Conservation (phyloP, 2,329 filamentous ascomycete species). For the Arthrobotrys conoides region DNA sequence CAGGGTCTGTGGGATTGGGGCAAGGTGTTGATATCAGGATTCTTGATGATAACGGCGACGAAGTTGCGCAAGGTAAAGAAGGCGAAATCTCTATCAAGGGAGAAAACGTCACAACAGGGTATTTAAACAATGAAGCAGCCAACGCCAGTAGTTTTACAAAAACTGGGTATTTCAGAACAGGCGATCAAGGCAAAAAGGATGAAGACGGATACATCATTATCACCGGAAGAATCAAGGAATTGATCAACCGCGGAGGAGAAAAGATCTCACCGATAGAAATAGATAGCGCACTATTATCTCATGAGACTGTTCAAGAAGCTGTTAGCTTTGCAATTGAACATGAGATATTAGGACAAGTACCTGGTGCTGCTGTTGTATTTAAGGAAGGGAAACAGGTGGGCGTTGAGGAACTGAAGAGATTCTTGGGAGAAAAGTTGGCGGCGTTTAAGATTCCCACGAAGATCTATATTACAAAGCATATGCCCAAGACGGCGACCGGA, state of each 20-base stretch:
- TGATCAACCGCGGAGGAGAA: slow-evolving; percentile 91
- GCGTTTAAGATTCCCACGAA: slow-evolving; percentile 90
- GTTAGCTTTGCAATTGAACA: slow-evolving; percentile 87
- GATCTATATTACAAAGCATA: slow-evolving; percentile 85
- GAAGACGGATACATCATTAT: slow-evolving; percentile 86
- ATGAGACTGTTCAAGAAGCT: slow-evolving; percentile 81
- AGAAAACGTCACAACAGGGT: slow-evolving; percentile 86
- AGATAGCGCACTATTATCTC: slow-evolving; percentile 83
- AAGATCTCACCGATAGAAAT: slow-evolving; percentile 91
- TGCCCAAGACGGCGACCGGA: slow-evolving; percentile 93
- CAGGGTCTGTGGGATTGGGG: slow-evolving; percentile 84
- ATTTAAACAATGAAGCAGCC: slow-evolving; percentile 84
- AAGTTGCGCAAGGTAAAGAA: slow-evolving; percentile 77
- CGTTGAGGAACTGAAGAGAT: slow-evolving; percentile 76
- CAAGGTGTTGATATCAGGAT: slow-evolving; percentile 88
- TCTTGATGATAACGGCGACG: slow-evolving; percentile 76
- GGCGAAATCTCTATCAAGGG: slow-evolving; percentile 87
- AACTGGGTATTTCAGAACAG: slow-evolving; percentile 87
- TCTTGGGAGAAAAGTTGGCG: slow-evolving; percentile 78
- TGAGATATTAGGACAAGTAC: slow-evolving; percentile 85
- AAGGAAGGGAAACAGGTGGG: slow-evolving; percentile 75
- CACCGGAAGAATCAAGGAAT: slow-evolving; percentile 91
- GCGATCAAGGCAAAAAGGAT: slow-evolving; percentile 86
- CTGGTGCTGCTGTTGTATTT: slow-evolving; percentile 81
- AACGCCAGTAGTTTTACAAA: slow-evolving; percentile 81